Percentiles rank a stretch among this genome's conserved stretches.
Conservation (phyloP, 495 filamentous ascomycete species). For the Neurospora hispaniola region DNA sequence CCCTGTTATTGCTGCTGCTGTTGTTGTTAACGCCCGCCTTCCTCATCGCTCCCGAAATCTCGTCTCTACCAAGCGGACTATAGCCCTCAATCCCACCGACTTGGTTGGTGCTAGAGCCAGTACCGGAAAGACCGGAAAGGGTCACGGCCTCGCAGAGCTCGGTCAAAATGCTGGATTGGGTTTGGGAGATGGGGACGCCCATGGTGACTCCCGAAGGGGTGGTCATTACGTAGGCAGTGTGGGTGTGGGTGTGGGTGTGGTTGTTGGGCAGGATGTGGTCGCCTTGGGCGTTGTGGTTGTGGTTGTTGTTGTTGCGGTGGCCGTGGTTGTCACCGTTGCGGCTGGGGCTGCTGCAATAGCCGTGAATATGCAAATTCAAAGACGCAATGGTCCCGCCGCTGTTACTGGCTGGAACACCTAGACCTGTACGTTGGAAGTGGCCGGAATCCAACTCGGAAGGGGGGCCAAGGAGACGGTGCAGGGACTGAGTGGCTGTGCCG, state of each 20-base stretch:
- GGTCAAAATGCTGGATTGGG: conserved; percentile 16
- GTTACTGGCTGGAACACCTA: not conserved
- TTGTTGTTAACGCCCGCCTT: not conserved
- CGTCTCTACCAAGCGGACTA: conserved; percentile 8
- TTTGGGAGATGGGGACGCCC: conserved; percentile 5
- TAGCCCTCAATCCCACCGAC: conserved; percentile 4
- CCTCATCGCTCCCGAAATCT: not conserved
- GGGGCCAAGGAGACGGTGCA: not conserved
- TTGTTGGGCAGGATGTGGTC: not conserved
- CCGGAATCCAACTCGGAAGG: not conserved
- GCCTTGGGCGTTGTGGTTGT: not conserved
- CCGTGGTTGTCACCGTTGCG: not conserved
- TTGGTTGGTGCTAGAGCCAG: not conserved
- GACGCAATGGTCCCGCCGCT: not conserved
- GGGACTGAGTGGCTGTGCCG: not conserved
- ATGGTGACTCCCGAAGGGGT: too few relatives aligned
- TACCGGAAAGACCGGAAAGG: not conserved
- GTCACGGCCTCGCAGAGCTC: conserved; percentile 18
- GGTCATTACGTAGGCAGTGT: too few relatives aligned
- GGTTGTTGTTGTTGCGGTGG: not conserved
- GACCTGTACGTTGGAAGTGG: not conserved
- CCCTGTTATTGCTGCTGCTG: not conserved
- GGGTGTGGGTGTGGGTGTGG: not conserved
- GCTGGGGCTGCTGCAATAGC: not conserved
- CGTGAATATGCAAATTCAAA: not conserved